These are phyloP conservation scores for Aspergillus sp. DNA, from an alignment of 2,329 filamentous ascomycete genomes.

Conservation along the genomic window DNA sequence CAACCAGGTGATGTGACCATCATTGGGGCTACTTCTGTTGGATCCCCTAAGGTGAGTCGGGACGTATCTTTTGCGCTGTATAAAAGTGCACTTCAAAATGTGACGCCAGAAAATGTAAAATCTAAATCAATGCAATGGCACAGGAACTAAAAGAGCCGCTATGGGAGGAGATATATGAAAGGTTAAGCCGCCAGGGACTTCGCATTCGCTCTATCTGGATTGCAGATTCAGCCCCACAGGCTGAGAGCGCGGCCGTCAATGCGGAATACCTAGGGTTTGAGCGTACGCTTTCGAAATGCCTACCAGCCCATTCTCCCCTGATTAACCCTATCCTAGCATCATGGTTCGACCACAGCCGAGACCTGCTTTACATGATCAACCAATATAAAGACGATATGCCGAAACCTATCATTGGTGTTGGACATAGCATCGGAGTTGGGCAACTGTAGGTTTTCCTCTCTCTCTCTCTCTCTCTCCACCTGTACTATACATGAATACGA, in stretches of 20 bases:
- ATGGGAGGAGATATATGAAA: conserved; percentile 14
- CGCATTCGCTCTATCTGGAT: conserved; percentile 65
- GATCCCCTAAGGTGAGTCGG: conserved; percentile 71
- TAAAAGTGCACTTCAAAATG: too few species aligned
- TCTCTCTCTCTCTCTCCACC: too few species aligned
- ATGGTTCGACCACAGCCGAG: conserved; percentile 78
- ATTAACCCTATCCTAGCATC: conserved; percentile 53
- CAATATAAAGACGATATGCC: conserved; percentile 67
- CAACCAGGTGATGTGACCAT: conserved; percentile 73
- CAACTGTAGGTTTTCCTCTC: conserved; percentile 49
- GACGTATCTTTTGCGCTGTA: neutral
- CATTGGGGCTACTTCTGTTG: conserved; percentile 79
- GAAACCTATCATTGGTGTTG: conserved; percentile 74
- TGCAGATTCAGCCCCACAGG: conserved; percentile 76
- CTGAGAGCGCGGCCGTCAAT: conserved; percentile 71
- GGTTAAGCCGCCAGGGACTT: conserved; percentile 57
- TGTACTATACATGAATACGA: too few species aligned
- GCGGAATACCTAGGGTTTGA: conserved; percentile 74
- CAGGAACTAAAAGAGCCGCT: conserved; percentile 16
- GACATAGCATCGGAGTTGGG: conserved; percentile 81
- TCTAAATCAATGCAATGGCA: neutral
- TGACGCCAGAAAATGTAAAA: neutral
- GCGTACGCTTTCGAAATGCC: conserved; percentile 52
- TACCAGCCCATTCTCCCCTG: neutral
- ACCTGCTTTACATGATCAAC: conserved; percentile 80